Base-by-base conservation (phyloP, 2,329 filamentous ascomycete genomes). In the Colletotrichum coccodes region DNA sequence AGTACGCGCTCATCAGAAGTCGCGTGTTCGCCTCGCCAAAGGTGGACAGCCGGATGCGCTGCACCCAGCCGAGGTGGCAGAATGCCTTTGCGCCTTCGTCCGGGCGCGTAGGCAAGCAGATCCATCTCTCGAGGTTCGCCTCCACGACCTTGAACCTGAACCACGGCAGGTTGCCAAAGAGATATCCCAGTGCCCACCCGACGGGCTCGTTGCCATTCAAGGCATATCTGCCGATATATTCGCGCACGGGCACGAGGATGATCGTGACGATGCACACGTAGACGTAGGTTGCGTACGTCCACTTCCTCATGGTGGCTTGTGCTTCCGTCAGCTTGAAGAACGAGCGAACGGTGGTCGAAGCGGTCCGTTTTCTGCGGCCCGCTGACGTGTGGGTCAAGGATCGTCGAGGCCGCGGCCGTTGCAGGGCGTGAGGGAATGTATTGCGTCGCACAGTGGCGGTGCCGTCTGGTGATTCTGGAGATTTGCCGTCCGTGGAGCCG, bases 111-210 rank as follows among this genome's bases (percentile, higher is more conserved):
- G 94, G 93, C 0, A 97, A 85, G 30, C 87, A 88, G 53, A 96
- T 90, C 94, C 94, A 98, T 71, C 83, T 80, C 72, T 92, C 90
- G 6, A 96, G 83, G 70, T 92, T 89, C 69, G 89, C 86, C 68
- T 86, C 87, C 18, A 94, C 84, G 9, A 95, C 87, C 77, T 92
- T 86, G 77, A 92, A 90, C 28, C 94, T 87, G 72, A 98, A 89
- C 75, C 84, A 86, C 0, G 88, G 86, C 12, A 95, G 77, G 73
- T 97, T 92, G 14, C 95, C 95, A 70, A 98, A 88, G 3, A 98
- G 82, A 78, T 99, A 99, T 2, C 94, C 92, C 12, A 98, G 79
- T 0, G 94, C 95, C 96, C 96, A 99, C 3, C 95, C 94, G 50
- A 99, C 89, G 0, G 96, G 94, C 74, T 99, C 96, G 59, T 90